phyloP scores from a whole-genome alignment of 352 stramenopile genomes.

The Pythium volutum region DNA sequence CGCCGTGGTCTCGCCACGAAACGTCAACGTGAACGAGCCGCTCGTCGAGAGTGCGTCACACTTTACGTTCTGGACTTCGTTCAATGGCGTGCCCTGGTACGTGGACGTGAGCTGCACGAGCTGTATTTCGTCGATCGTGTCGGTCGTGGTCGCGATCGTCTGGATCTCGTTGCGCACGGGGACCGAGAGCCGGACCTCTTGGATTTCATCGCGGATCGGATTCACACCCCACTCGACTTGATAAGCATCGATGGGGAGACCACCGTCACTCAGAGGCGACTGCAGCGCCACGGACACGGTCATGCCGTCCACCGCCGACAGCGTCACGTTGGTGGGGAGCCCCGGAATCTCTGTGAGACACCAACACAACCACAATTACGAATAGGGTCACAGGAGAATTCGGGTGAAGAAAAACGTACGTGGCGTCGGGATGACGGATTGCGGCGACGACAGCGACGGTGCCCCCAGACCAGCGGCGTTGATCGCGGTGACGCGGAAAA shows the following conservation, averaged over 20 bases:
- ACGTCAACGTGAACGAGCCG: constrained; percentile 85
- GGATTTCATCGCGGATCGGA: constrained; percentile 82
- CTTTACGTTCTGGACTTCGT: constrained; percentile 88
- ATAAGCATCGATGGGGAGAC: constrained; percentile 85
- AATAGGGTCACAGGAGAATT: too few relatives aligned
- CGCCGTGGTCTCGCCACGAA: constrained; percentile 86
- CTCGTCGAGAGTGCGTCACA: constrained; percentile 83
- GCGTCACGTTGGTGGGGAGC: constrained; percentile 59
- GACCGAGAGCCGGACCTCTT: constrained; percentile 58
- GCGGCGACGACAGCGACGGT: constrained; percentile 67
- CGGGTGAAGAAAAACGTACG: too few relatives aligned
- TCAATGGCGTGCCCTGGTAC: constrained; percentile 46
- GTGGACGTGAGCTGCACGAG: constrained; percentile 83
- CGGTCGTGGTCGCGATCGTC: constrained; percentile 67
- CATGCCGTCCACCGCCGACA: constrained; percentile 86
- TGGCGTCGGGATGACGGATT: constrained; percentile 83
- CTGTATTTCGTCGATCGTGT: constrained; percentile 83
- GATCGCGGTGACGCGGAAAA: constrained; percentile 91
- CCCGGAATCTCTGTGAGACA: constrained; percentile 48
- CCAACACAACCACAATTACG: not conserved
- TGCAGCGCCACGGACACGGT: constrained; percentile 80
- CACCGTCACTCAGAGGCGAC: constrained; percentile 82
- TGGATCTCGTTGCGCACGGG: constrained; percentile 73
- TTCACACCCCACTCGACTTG: constrained; percentile 86
- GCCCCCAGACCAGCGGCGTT: constrained; percentile 84